A percentile compares a stretch with the other conserved stretches of the same genome.
Evolutionary conservation across 805 yeast species (phyloP).

Genomic region (Scheffersomyces amazonensis): DNA sequence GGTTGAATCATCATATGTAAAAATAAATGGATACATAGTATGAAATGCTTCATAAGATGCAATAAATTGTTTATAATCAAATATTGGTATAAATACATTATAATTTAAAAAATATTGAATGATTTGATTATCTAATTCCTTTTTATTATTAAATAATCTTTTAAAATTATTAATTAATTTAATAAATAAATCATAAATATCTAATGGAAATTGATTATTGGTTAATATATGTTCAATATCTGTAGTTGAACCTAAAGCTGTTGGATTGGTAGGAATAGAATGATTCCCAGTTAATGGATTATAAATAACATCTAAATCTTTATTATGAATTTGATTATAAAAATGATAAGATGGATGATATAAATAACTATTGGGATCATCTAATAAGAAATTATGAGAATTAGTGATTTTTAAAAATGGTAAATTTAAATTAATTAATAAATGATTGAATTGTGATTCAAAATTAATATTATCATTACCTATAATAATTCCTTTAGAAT

Average conservation of each 20-base stretch:
- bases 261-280: not conserved
- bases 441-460: slow-evolving; percentile 44
- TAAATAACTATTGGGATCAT: slow-evolving; percentile 41
- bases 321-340: slow-evolving; percentile 32
- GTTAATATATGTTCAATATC: slow-evolving; percentile 15
- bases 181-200: slow-evolving; percentile 42
- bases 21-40: slow-evolving; percentile 46
- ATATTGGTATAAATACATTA: slow-evolving; percentile 52
- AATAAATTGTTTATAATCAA: slow-evolving; percentile 53
- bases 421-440: slow-evolving; percentile 39
- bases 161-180: slow-evolving; percentile 43
- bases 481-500: slow-evolving; percentile 40
- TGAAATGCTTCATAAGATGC: slow-evolving; percentile 48
- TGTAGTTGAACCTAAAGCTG: not conserved
- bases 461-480: slow-evolving; percentile 45
- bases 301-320: slow-evolving; percentile 36
- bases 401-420: slow-evolving; percentile 44
- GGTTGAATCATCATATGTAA: slow-evolving; percentile 45
- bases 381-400: slow-evolving; percentile 38
- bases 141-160: slow-evolving; percentile 32
- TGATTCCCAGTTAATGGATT: slow-evolving; percentile 35
- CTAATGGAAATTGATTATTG: slow-evolving; percentile 29
- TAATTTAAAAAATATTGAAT: slow-evolving; percentile 49
- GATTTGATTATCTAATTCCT: slow-evolving; percentile 45
- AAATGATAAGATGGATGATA: slow-evolving; percentile 38